A percentile compares a stretch with the other conserved stretches of the same genome.
phyloP scores from a whole-genome alignment of 352 stramenopile genomes.

The Phytophthora ohioensis region DNA sequence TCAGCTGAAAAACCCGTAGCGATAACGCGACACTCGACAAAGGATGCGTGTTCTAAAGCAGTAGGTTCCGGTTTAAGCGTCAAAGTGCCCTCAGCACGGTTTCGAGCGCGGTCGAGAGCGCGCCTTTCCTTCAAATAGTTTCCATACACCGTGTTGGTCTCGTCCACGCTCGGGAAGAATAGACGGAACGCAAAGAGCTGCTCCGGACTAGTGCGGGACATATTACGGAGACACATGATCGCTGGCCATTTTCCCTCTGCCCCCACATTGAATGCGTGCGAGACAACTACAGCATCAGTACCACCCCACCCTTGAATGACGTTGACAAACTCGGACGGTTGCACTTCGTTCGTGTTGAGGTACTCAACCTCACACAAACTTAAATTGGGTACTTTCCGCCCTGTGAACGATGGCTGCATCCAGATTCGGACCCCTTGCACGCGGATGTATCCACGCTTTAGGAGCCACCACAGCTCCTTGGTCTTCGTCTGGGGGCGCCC shows the following conservation, averaged over 20 bases:
- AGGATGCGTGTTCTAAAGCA: too few relatives aligned
- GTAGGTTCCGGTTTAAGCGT: background rate
- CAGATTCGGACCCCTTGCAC: background rate
- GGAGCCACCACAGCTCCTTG: background rate
- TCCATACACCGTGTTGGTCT: background rate
- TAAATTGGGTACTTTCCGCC: background rate
- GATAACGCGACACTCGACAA: background rate
- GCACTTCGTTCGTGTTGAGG: slow-evolving; percentile 1
- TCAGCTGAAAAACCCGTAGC: background rate
- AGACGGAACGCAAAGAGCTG: background rate
- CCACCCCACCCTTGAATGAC: background rate
- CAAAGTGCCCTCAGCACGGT: background rate
- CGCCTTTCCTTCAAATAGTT: background rate
- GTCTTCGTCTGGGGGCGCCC: background rate
- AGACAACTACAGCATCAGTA: slow-evolving; percentile 2
- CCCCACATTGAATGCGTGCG: slow-evolving; percentile 3
- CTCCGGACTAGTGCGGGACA: background rate
- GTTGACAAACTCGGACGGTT: background rate
- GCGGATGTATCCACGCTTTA: background rate
- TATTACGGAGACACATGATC: slow-evolving; percentile 5
- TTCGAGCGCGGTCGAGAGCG: background rate
- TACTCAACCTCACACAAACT: slow-evolving; percentile 3
- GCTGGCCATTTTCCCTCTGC: background rate
- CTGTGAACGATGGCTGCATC: slow-evolving; percentile 9
- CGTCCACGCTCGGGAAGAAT: background rate